Conservation (phyloP, 2,329 filamentous ascomycete species). For the Nothophoma quercina region DNA sequence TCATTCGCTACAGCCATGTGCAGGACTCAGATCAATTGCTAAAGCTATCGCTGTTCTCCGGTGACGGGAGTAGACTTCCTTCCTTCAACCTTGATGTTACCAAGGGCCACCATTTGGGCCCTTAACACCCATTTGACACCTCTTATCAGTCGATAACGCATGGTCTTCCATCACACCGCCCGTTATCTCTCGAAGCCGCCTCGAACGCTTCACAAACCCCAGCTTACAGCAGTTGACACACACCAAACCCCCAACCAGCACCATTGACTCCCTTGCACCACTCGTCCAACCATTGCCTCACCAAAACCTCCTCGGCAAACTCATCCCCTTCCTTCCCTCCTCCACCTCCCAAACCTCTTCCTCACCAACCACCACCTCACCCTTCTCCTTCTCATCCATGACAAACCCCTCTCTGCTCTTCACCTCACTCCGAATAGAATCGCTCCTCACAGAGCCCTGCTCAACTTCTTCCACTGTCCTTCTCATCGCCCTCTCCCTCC, state of each 20-base stretch:
- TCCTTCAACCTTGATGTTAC: background rate
- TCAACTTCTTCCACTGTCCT: conserved; percentile 33
- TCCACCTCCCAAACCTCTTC: conserved; percentile 21
- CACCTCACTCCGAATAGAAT: background rate
- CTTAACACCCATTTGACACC: no score
- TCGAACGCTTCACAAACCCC: no score
- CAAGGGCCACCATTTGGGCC: background rate
- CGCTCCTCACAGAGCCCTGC: conserved; percentile 15
- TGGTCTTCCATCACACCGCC: no score
- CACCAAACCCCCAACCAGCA: background rate
- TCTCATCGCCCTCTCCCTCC: conserved; percentile 25
- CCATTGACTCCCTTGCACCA: background rate
- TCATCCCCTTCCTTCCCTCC: conserved; percentile 32
- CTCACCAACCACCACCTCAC: conserved; percentile 28
- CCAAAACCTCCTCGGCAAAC: conserved; percentile 27
- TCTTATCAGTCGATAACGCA: no score
- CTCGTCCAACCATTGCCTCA: background rate
- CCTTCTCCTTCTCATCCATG: conserved; percentile 35
- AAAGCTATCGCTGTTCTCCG: background rate
- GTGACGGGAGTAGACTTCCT: background rate
- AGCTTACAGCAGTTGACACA: no score
- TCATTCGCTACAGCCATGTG: background rate
- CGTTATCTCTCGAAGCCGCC: no score
- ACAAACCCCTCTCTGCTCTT: conserved; percentile 33
- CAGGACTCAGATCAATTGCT: conserved; percentile 3